Evolutionary conservation across 2,329 filamentous ascomycete genomes (phyloP).

Genomic region (Lomentospora prolificans): DNA sequence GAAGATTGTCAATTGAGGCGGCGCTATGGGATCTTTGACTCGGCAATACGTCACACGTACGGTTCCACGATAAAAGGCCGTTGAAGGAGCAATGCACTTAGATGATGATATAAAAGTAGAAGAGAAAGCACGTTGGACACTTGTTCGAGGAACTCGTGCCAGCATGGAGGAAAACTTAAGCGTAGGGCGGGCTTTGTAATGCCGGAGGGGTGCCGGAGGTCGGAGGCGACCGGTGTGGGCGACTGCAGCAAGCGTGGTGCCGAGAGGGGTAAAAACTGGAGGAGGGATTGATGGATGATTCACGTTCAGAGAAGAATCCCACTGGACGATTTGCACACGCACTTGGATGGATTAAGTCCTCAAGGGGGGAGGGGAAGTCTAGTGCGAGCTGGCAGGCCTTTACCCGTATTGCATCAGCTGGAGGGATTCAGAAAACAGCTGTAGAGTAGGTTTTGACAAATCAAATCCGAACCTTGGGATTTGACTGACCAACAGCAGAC

Average conservation of each 20-base stretch:
- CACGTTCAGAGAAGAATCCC: too few relatives aligned
- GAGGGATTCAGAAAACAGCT: neutral
- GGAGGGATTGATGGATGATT: too few relatives aligned
- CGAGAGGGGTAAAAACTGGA: neutral
- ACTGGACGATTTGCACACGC: too few relatives aligned
- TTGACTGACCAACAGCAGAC: neutral
- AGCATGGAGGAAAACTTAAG: slow-evolving; percentile 4
- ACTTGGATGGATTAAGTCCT: too few relatives aligned
- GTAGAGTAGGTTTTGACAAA: too few relatives aligned
- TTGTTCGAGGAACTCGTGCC: neutral
- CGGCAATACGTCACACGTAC: slow-evolving; percentile 1
- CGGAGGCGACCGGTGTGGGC: slow-evolving; percentile 4
- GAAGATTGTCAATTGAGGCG: neutral
- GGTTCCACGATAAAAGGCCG: neutral
- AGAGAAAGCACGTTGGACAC: neutral
- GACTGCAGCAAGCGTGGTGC: neutral
- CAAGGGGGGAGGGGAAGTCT: too few relatives aligned
- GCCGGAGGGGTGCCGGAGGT: slow-evolving; percentile 6
- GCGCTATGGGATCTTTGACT: neutral
- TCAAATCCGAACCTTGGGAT: neutral
- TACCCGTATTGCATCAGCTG: neutral
- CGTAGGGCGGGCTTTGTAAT: neutral
- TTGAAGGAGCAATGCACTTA: neutral
- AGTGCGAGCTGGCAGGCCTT: too few relatives aligned
- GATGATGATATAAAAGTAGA: neutral